Evolutionary conservation across 2,329 filamentous ascomycete genomes (phyloP).

Genomic region (Verruconis gallopava): DNA sequence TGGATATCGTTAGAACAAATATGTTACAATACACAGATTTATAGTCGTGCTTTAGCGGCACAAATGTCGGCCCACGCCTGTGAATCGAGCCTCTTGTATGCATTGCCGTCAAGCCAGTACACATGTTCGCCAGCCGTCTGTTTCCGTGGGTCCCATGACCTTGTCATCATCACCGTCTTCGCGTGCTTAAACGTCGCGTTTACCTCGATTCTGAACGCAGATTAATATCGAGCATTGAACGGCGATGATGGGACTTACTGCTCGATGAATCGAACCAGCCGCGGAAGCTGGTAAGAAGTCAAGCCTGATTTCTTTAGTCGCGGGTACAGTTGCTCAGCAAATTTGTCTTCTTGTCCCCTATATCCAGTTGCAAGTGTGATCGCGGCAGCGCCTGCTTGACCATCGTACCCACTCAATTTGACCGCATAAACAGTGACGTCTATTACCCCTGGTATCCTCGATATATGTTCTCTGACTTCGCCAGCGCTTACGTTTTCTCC

Average conservation of each 20-base stretch:
- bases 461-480: conserved; percentile 33
- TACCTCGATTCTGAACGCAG: conserved; percentile 20
- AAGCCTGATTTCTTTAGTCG: conserved; percentile 31
- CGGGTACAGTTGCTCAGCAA: conserved; percentile 27
- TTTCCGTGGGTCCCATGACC: conserved; percentile 8
- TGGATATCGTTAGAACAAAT: no score
- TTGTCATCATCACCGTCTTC: conserved; percentile 17
- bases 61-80: conserved; percentile 2
- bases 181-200: conserved; percentile 39
- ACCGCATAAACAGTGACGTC: conserved; percentile 34
- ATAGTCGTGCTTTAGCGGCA: conserved; percentile 4
- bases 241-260: conserved; percentile 22
- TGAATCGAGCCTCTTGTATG: neutral
- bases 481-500: conserved; percentile 36
- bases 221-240: conserved; percentile 3
- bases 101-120: conserved; percentile 5
- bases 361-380: conserved; percentile 28
- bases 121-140: conserved; percentile 1
- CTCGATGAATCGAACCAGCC: conserved; percentile 33
- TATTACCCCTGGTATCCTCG: conserved; percentile 25
- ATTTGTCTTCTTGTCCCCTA: conserved; percentile 18
- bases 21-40: no score
- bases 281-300: conserved; percentile 33
- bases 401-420: conserved; percentile 26
- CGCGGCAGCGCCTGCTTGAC: conserved; percentile 34